phyloP scores from a whole-genome alignment of 2,329 filamentous ascomycete genomes.

The Monilinia fructicola region DNA sequence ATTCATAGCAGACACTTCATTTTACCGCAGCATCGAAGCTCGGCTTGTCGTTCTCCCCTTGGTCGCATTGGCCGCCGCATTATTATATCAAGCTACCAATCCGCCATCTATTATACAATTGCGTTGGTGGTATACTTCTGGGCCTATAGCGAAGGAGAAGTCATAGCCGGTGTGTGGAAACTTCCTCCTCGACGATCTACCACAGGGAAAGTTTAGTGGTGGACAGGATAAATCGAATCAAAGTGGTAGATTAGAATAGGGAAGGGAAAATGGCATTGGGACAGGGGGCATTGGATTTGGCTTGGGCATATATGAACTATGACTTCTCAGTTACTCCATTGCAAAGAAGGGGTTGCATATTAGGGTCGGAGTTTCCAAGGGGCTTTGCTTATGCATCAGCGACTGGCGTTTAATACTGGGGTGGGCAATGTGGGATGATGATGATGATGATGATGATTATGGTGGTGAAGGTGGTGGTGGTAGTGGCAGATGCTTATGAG shows the following conservation, averaged over 20 bases:
- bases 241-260: neutral
- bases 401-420: constrained; percentile 13
- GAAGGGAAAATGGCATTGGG: neutral
- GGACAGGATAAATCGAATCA: neutral
- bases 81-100: constrained; percentile 92
- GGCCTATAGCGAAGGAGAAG: constrained; percentile 97
- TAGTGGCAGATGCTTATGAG: no score
- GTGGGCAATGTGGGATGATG: neutral
- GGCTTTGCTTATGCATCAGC: constrained; percentile 13
- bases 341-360: constrained; percentile 10
- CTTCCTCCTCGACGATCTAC: constrained; percentile 31
- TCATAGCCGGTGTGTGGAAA: constrained; percentile 46
- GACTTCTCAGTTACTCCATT: constrained; percentile 3
- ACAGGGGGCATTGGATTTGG: neutral
- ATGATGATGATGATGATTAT: neutral
- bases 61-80: constrained; percentile 67
- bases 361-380: constrained; percentile 8
- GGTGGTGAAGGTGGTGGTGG: neutral
- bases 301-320: constrained; percentile 12
- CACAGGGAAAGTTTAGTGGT: constrained; percentile 35
- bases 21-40: constrained; percentile 87
- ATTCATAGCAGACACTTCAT: constrained; percentile 69
- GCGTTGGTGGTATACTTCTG: constrained; percentile 89
- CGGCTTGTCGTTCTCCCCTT: constrained; percentile 81
- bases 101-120: constrained; percentile 85